Base-by-base conservation (phyloP, 345 rosid genomes). In the Linum tenue region DNA sequence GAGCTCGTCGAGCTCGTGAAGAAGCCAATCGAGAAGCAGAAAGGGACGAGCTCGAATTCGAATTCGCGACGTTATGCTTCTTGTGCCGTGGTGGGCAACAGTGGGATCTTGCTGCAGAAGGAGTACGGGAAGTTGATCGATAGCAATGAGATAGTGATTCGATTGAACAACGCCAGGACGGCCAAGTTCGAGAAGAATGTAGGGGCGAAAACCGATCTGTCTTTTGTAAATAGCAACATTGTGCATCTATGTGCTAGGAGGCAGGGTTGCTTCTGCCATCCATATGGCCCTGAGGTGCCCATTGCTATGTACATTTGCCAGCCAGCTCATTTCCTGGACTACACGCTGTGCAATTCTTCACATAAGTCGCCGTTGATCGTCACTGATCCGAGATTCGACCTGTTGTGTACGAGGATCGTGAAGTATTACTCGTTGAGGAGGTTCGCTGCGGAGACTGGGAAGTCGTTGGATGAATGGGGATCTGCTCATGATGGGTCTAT, bases 1-100 rank as follows among this genome's bases (percentile, higher is more conserved):
- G 94, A 90, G 69, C 81, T 92, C 75, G 68, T 83, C n/a, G 74
- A 69, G 43, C 65, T 80, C 56, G 71, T 89, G 37, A 92, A 86
- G 81, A 75, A 48, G 58, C 89, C 79, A 12, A 76, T 92, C 59
- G 89, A 84, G 66, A 69, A 55, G 69, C 82, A 78, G 62, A 74
- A 69, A 67, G 88, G 82, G 3, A 56, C 65, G 44, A 64, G 17
- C 59, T 0, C 60, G 62, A 72, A 67, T 14, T 71, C 78, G 8
- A 83, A 74, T 68, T 48, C 53, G 3, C 22, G 43, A 65, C 76
- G 77, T 60, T 90, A 86, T 60, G 68, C 65, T 6, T 86, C 98
- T 64, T 92, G 97, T 74, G 98, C 98, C 9, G 90, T 92, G 7
- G 96, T 90, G 40, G 98, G 98, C 7, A 92, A 92, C 55, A 89